Conservation (phyloP, 768 basidiomycete genomes). For the Serendipita indica region DNA sequence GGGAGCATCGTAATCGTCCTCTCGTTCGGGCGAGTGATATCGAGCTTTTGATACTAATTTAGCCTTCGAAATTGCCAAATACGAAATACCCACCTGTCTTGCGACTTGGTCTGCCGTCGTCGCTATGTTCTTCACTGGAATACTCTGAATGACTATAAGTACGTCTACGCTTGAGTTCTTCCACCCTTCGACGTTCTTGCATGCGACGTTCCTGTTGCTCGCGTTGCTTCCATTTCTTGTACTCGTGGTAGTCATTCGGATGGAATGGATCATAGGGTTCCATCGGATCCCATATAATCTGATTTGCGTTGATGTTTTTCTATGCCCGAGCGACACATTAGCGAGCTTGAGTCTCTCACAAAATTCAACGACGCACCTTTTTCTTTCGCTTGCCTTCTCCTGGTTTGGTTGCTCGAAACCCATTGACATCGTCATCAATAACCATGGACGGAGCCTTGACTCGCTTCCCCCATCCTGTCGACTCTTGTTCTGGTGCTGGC, state of each 20-base stretch:
- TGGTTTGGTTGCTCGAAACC: conserved; percentile 37
- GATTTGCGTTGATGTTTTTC: conserved; percentile 34
- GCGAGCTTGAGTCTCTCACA: neutral
- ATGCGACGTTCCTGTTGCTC: conserved; percentile 63
- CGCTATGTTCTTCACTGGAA: conserved; percentile 38
- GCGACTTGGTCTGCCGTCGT: conserved; percentile 42
- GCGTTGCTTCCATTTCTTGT: conserved; percentile 63
- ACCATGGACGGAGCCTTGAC: conserved; percentile 85
- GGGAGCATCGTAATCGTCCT: conserved; percentile 24
- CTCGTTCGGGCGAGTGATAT: conserved; percentile 24
- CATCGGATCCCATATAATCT: conserved; percentile 56
- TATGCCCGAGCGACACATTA: conserved; percentile 17
- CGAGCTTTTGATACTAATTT: conserved; percentile 10
- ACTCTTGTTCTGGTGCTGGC: conserved; percentile 26
- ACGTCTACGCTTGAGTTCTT: conserved; percentile 44
- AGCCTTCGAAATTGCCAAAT: neutral
- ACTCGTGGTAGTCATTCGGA: conserved; percentile 83
- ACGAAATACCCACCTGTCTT: conserved; percentile 47
- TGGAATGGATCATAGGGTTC: conserved; percentile 70
- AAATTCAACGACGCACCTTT: conserved; percentile 33
- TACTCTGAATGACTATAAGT: conserved; percentile 30
- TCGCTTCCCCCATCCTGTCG: conserved; percentile 71
- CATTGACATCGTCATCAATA: conserved; percentile 77
- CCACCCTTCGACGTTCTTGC: conserved; percentile 29
- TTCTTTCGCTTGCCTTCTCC: conserved; percentile 41